Conservation (phyloP, 2,329 filamentous ascomycete genomes). For the Onygenales sp. region DNA sequence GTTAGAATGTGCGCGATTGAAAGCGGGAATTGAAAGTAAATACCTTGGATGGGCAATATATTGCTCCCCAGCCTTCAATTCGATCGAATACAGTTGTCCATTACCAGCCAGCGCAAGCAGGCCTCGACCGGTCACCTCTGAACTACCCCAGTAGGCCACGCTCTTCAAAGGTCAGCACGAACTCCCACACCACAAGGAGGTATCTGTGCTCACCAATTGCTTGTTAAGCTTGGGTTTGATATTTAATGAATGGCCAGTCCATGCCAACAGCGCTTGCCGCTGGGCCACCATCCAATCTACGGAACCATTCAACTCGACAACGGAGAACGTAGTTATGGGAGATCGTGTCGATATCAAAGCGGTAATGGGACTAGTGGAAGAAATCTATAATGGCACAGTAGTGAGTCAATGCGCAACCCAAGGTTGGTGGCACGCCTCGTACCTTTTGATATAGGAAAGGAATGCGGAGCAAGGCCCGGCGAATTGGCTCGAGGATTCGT, state of each 20-base stretch:
- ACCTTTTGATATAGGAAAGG: slow-evolving; percentile 86
- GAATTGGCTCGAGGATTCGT: slow-evolving; percentile 74
- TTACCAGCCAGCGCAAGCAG: slow-evolving; percentile 75
- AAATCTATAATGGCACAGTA: slow-evolving; percentile 45
- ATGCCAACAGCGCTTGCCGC: slow-evolving; percentile 80
- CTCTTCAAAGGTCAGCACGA: slow-evolving; percentile 41
- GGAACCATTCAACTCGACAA: slow-evolving; percentile 83
- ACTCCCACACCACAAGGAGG: not conserved
- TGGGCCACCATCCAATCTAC: slow-evolving; percentile 93
- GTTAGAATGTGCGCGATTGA: slow-evolving; percentile 6
- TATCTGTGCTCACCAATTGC: slow-evolving; percentile 45
- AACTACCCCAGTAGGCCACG: slow-evolving; percentile 83
- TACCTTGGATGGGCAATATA: slow-evolving; percentile 77
- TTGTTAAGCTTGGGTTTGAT: slow-evolving; percentile 67
- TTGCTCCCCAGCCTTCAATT: slow-evolving; percentile 71
- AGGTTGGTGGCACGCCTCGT: not conserved
- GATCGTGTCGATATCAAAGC: slow-evolving; percentile 84
- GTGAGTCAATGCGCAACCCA: not conserved
- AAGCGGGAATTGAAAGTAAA: slow-evolving; percentile 3
- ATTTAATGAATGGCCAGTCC: slow-evolving; percentile 81
- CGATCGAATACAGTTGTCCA: slow-evolving; percentile 82
- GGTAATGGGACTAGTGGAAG: slow-evolving; percentile 77
- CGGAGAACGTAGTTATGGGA: slow-evolving; percentile 73
- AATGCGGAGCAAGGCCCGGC: slow-evolving; percentile 69
- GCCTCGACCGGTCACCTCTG: slow-evolving; percentile 77